Conservation (phyloP, 371 early-diverging fungal species). For the Mucor saturninus region DNA sequence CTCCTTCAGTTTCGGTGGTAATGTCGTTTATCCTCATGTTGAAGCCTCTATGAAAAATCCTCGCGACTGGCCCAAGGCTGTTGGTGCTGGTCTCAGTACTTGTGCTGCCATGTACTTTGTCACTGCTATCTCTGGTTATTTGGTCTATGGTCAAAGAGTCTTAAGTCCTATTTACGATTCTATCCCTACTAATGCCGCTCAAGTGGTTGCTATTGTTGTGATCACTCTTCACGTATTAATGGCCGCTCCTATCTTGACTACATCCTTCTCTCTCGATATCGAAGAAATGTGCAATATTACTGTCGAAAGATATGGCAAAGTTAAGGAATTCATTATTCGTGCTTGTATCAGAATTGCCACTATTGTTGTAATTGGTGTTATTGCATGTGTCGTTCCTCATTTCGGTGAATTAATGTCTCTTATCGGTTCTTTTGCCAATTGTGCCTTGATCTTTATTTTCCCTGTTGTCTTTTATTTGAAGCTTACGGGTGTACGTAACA, state of each 20-base stretch:
- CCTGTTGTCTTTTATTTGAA: slow-evolving; percentile 80
- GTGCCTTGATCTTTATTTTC: slow-evolving; percentile 80
- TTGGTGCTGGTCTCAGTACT: slow-evolving; percentile 69
- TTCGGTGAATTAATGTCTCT: slow-evolving; percentile 85
- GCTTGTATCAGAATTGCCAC: slow-evolving; percentile 59
- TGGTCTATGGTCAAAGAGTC: slow-evolving; percentile 75
- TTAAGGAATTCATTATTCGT: slow-evolving; percentile 62
- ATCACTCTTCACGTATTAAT: slow-evolving; percentile 83
- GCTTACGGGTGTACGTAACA: slow-evolving; percentile 70
- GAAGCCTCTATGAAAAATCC: slow-evolving; percentile 85
- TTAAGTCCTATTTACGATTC: slow-evolving; percentile 76
- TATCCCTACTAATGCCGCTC: slow-evolving; percentile 66
- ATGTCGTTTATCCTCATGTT: slow-evolving; percentile 82
- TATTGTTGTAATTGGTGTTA: slow-evolving; percentile 52
- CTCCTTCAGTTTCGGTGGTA: slow-evolving; percentile 83
- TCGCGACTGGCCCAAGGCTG: slow-evolving; percentile 73
- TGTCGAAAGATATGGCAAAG: slow-evolving; percentile 54
- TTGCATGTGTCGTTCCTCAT: slow-evolving; percentile 78
- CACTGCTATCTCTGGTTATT: slow-evolving; percentile 83
- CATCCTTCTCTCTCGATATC: slow-evolving; percentile 78
- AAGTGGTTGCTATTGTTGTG: slow-evolving; percentile 70
- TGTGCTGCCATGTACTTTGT: slow-evolving; percentile 77
- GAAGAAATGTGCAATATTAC: slow-evolving; percentile 66
- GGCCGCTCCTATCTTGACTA: slow-evolving; percentile 83
- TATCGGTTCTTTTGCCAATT: slow-evolving; percentile 81